These are phyloP conservation scores for Sclerotinia sclerotiorum DNA, from an alignment of 2,329 filamentous ascomycete species.

Conservation along the genomic window DNA sequence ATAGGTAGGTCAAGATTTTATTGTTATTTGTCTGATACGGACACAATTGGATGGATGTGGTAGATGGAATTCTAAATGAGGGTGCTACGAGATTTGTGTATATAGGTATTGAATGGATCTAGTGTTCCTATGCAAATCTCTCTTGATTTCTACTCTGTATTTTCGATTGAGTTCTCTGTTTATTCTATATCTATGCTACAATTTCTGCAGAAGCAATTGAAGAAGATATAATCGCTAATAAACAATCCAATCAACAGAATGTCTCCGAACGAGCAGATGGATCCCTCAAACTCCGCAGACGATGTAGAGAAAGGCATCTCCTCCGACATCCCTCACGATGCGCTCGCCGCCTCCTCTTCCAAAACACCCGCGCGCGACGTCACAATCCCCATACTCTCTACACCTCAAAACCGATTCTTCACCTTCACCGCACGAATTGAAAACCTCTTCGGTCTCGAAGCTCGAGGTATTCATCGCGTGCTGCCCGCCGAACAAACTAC, in stretches of 20 bases:
- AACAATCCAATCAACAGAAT: conserved; percentile 1
- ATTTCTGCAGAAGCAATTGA: not conserved
- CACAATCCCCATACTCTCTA: not conserved
- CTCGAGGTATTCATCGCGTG: conserved; percentile 60
- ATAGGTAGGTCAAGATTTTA: not conserved
- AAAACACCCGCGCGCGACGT: not conserved
- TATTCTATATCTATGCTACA: not conserved
- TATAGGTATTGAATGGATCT: not conserved
- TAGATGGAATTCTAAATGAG: not conserved
- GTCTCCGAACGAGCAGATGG: conserved; percentile 9
- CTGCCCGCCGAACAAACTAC: conserved; percentile 52
- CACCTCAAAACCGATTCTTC: conserved; percentile 12
- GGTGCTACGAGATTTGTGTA: not conserved
- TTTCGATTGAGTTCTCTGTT: not conserved
- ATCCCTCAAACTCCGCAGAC: not conserved
- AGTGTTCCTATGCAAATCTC: not conserved
- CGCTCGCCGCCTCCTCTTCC: not conserved
- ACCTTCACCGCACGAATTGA: conserved; percentile 28
- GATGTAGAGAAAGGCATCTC: conserved; percentile 19
- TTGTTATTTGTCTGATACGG: not conserved
- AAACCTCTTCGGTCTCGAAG: conserved; percentile 44
- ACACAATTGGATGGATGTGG: not conserved
- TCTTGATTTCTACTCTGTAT: not conserved
- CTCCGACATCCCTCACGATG: not conserved
- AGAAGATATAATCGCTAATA: not conserved